These are phyloP conservation scores for Botrytis sinoallii DNA, from an alignment of 2,329 filamentous ascomycete species.

Conservation along the genomic window DNA sequence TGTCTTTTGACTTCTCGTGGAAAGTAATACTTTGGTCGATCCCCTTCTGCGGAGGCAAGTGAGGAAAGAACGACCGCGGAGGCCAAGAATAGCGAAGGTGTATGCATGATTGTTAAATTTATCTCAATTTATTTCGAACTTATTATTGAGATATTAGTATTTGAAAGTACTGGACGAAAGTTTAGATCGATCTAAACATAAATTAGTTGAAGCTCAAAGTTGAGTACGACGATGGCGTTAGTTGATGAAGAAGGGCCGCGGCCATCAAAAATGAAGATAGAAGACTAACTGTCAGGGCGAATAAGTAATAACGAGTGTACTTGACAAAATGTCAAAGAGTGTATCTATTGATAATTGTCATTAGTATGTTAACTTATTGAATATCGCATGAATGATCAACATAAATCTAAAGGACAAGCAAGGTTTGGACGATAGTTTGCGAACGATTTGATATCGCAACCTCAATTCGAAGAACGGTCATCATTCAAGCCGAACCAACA, in stretches of 20 bases:
- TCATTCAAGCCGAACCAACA: background rate
- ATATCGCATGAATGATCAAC: conserved; percentile 34
- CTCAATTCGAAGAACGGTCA: background rate
- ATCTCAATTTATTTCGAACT: conserved; percentile 6
- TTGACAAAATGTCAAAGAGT: conserved; percentile 56
- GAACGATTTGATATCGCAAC: conserved; percentile 27
- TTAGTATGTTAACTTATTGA: conserved; percentile 27
- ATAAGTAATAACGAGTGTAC: conserved; percentile 53
- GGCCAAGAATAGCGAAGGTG: conserved; percentile 48
- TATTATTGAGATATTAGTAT: conserved; percentile 17
- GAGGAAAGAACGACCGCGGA: conserved; percentile 49
- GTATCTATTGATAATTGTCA: conserved; percentile 36
- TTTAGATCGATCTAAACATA: conserved; percentile 21
- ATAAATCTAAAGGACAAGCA: background rate
- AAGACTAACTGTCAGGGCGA: conserved; percentile 48
- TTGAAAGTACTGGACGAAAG: conserved; percentile 7
- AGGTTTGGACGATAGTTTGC: conserved; percentile 10
- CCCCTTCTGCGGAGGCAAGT: conserved; percentile 44
- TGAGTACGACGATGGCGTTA: conserved; percentile 24
- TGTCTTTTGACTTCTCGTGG: conserved; percentile 55
- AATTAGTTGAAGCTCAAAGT: conserved; percentile 28
- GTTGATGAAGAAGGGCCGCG: background rate
- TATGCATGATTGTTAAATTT: conserved; percentile 46
- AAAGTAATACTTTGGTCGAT: conserved; percentile 55
- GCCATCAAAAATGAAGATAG: background rate